Evolutionary conservation across 345 rosid species (phyloP), one percentile per base, ranked within the genome.

Genomic region (Tarenaya hassleriana): DNA sequence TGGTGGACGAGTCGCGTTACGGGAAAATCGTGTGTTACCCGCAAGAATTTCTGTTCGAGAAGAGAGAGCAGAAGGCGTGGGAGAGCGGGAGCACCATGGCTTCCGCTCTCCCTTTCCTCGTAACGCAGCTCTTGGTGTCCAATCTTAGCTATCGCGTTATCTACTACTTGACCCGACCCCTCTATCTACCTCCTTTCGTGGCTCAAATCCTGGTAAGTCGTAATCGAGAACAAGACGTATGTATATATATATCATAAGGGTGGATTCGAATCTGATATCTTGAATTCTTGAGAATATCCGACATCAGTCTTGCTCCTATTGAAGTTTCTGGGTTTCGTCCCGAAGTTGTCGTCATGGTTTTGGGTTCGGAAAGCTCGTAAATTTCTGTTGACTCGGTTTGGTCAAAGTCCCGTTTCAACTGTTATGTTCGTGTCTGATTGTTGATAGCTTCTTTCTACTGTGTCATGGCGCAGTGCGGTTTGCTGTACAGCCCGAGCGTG

Each of bases 401-500:
- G n/a, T n/a, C n/a, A n/a, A n/a, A n/a, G n/a, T n/a, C n/a, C n/a
- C n/a, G n/a, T 24, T 2, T 24, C 3, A 24, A 24, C 29, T 24
- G n/a, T n/a, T 24, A 24, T 24, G 29, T 24, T 24, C 5, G 5
- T 24, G 29, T 37, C 8, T 8, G 3, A 1, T 12, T 15, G 9
- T 5, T 4, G 29, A 24, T 2, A 2, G 29, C 29, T 2, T 2
- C 29, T 24, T 24, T 2, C 5, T 2, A 2, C 2, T 24, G 8
- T 37, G 8, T 37, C 3, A 10, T 13, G n/a, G 14, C 50, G 59
- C 63, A 80, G 95, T 78, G 75, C 10, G 91, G 91, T 4, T 16
- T 86, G 14, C 24, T 80, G 52, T 29, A 70, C 42, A 81, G 95
- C 41, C 81, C 85, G 50, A 67, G 66, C 4, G 46, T 50, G 7